Base-by-base conservation (phyloP, 192 early-diverging fungal genomes). In the Spizellomyces punctatus region DNA sequence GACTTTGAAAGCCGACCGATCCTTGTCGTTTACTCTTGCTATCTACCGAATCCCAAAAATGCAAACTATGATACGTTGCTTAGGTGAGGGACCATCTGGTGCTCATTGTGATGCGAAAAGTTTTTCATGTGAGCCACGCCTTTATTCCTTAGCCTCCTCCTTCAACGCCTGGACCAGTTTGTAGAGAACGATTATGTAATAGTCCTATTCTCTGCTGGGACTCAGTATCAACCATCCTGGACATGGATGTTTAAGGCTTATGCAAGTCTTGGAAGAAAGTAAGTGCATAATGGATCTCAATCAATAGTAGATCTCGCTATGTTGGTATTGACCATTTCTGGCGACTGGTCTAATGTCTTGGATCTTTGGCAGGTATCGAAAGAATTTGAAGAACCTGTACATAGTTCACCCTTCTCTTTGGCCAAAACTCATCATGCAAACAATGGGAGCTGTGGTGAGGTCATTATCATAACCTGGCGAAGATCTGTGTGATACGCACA, bases 151-250 rank as follows among this genome's bases (percentile, higher is more conserved):
- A 79, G 76, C 60, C 58, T 84, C 59, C 82, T 90, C 62, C 54
- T 92, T 36, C 76, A 79, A 56, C 84, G 86, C 48, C 79, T 93
- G 43, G 89, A 94, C 63, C 81, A 91, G 50, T 91, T 94, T 81
- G 95, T 95, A 10, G 92, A 95, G 74, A 94, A 83, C 66, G 94
- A 94, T 73, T 98, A 98, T 75, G 90, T 91, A 12, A 79, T 98
- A 14, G 92, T 98, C 14, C 80, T 98, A 67, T 93, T 98, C 74
- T 84, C 93, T 3, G 88, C 89, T 36, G 92, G 89, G 56, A 89
- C 88, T 14, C 66, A 84, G 41, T 89, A 94, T 80, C 88, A 89
- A 58, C 95, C 95, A 52, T 85, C 82, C 9, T 90, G 92, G 90
- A 75, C 83, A 19, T 98, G 94, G 94, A 81, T 95, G 54, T 86